These are phyloP conservation scores for Dictyostelium capitatum DNA, from an alignment of 78 protist genomes.

Conservation along the genomic window DNA sequence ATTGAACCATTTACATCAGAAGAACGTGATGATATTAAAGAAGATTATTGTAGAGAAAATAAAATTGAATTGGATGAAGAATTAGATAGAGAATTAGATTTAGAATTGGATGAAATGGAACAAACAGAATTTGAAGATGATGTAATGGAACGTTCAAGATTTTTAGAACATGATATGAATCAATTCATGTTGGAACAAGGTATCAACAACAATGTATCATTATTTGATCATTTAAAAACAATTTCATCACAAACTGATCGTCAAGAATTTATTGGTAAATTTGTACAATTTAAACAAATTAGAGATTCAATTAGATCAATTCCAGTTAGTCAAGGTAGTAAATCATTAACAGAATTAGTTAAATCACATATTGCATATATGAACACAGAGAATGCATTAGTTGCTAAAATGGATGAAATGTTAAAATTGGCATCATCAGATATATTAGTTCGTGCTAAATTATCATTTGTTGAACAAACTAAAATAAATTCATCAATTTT, in stretches of 20 bases:
- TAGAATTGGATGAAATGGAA: not conserved
- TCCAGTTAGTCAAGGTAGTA: not conserved
- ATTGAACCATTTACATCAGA: not conserved
- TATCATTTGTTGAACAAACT: not conserved
- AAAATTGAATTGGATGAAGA: not conserved
- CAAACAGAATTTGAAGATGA: not conserved
- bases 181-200: not conserved
- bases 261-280: not conserved
- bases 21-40: not conserved
- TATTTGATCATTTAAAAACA: not conserved
- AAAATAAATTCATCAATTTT: not conserved
- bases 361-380: not conserved
- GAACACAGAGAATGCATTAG: not conserved
- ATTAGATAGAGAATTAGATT: not conserved
- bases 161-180: not conserved
- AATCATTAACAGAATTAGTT: not conserved
- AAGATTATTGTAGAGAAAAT: not conserved
- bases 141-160: not conserved
- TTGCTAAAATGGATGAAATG: not conserved
- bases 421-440: not conserved
- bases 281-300: not conserved
- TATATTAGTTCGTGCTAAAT: not conserved
- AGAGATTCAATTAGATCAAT: conserved; percentile 23
- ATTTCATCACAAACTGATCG: not conserved
- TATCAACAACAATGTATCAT: not conserved